Evolutionary conservation across 2,329 filamentous ascomycete species (phyloP).

Genomic region (Ophiocordyceps robertsii): DNA sequence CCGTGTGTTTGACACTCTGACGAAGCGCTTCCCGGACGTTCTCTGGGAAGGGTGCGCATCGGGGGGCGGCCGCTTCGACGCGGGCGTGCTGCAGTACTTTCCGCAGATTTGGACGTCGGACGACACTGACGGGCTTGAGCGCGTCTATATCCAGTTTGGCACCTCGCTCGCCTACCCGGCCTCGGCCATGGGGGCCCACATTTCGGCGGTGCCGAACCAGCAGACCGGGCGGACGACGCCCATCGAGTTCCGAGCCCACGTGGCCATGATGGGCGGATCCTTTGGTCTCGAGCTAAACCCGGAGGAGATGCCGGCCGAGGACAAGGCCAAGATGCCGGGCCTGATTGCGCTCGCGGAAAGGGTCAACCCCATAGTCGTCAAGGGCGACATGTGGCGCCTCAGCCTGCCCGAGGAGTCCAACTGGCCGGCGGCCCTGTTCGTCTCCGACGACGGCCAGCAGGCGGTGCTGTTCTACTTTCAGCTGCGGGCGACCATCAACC

Average conservation of each 20-base stretch:
- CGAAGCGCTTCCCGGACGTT: slow-evolving; percentile 43
- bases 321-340: slow-evolving; percentile 36
- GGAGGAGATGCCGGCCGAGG: slow-evolving; percentile 31
- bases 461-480: slow-evolving; percentile 50
- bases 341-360: slow-evolving; percentile 40
- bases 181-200: slow-evolving; percentile 51
- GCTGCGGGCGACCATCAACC: slow-evolving; percentile 35
- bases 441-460: slow-evolving; percentile 33
- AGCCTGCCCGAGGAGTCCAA: slow-evolving; percentile 43
- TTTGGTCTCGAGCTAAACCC: slow-evolving; percentile 54
- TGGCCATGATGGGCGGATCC: slow-evolving; percentile 55
- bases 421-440: slow-evolving; percentile 48
- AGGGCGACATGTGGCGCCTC: slow-evolving; percentile 46
- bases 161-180: slow-evolving; percentile 50
- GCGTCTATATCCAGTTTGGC: slow-evolving; percentile 49
- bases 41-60: slow-evolving; percentile 55
- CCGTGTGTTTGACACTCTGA: slow-evolving; percentile 45
- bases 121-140: slow-evolving; percentile 48
- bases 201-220: slow-evolving; percentile 47
- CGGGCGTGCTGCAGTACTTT: slow-evolving; percentile 50
- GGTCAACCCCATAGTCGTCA: slow-evolving; percentile 45
- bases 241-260: slow-evolving; percentile 47
- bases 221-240: slow-evolving; percentile 41
- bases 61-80: slow-evolving; percentile 50
- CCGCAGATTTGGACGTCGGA: slow-evolving; percentile 54